Conservation (phyloP, 306 rosid genomes). For the Lathyrus aphaca region DNA sequence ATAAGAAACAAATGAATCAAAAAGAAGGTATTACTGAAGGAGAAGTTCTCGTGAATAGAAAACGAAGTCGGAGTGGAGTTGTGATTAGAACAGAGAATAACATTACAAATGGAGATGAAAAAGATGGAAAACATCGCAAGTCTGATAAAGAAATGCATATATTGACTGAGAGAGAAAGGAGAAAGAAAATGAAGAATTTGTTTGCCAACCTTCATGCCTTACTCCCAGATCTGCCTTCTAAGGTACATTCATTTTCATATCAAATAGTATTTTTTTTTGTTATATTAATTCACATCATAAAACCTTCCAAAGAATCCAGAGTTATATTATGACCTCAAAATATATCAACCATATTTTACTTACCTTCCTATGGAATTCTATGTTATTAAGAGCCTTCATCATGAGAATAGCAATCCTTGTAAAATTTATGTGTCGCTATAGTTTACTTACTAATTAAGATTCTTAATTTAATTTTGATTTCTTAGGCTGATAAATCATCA, state of each 20-base stretch:
- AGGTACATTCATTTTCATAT: conserved; percentile 51
- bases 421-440: not conserved
- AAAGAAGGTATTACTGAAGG: not conserved
- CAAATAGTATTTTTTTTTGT: not conserved
- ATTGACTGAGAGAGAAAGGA: conserved; percentile 81
- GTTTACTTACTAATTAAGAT: not conserved
- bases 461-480: conserved; percentile 7
- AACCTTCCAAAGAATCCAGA: too few species aligned
- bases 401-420: not conserved
- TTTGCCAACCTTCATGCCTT: conserved; percentile 71
- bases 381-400: too few species aligned
- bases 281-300: too few species aligned
- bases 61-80: not conserved
- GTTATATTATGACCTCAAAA: too few species aligned
- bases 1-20: conserved; percentile 8
- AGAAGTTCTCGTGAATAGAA: not conserved
- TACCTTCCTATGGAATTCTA: too few species aligned
- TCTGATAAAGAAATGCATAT: conserved; percentile 62
- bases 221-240: conserved; percentile 79
- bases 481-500: conserved; percentile 64
- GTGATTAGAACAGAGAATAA: not conserved
- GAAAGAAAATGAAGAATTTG: conserved; percentile 88
- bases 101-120: not conserved
- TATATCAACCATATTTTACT: too few species aligned
- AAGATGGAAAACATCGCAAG: conserved; percentile 24